A percentile compares a stretch with the other conserved stretches of the same genome.
phyloP scores from a whole-genome alignment of 1,284 basidiomycete genomes.

The Neonothopanus nambi region DNA sequence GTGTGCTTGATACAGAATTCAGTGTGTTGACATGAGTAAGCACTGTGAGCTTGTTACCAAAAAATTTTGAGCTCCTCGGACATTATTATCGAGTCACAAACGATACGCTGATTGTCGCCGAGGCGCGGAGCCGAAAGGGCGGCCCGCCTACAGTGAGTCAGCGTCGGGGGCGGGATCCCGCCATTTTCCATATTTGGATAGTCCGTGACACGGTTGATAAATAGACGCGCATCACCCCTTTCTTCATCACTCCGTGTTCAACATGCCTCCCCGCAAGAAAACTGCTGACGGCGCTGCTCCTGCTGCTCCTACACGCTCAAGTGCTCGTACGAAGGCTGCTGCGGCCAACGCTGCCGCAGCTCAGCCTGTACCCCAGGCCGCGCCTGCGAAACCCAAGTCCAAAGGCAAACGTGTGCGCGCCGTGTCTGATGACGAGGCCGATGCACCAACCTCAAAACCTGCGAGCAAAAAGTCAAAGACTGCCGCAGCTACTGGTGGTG shows the following conservation, averaged over 20 bases:
- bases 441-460: slow-evolving; percentile 22
- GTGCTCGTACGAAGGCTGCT: slow-evolving; percentile 28
- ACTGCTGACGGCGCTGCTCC: slow-evolving; percentile 24
- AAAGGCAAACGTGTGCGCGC: slow-evolving; percentile 17
- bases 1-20: no score
- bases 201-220: no score
- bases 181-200: no score
- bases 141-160: no score
- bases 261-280: slow-evolving; percentile 37
- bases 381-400: slow-evolving; percentile 15
- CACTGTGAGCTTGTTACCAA: no score
- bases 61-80: no score
- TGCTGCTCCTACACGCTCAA: slow-evolving; percentile 31
- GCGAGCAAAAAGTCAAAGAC: slow-evolving; percentile 40
- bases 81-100: no score
- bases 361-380: slow-evolving; percentile 3
- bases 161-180: no score
- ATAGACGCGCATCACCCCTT: slow-evolving; percentile 2
- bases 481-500: slow-evolving; percentile 15
- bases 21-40: no score
- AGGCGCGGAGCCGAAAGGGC: no score
- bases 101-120: no score
- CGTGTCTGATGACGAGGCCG: slow-evolving; percentile 20
- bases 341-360: slow-evolving; percentile 15
- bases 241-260: slow-evolving; percentile 2